Percentiles rank a stretch among this genome's conserved stretches.
These are phyloP conservation scores for Pseudonitzschia delicatissima DNA, from an alignment of 108 stramenopile species.

Conservation along the genomic window DNA sequence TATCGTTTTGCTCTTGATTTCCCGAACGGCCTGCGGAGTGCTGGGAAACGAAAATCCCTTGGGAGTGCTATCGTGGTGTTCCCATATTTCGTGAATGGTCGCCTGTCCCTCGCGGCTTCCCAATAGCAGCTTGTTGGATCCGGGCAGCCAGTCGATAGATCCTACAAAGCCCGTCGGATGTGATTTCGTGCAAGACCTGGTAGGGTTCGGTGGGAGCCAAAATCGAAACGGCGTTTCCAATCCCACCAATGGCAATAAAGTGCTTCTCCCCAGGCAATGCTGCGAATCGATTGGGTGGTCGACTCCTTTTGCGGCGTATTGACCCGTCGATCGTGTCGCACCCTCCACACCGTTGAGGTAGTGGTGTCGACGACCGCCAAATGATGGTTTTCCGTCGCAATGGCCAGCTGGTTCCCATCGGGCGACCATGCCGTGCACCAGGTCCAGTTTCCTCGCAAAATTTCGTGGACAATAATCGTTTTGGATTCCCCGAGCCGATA, in stretches of 20 bases:
- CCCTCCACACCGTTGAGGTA: slow-evolving; percentile 52
- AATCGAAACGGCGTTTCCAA: slow-evolving; percentile 67
- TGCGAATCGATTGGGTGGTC: slow-evolving; percentile 62
- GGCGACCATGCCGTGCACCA: slow-evolving; percentile 74
- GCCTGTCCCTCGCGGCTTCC: slow-evolving; percentile 59
- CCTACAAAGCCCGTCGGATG: slow-evolving; percentile 61
- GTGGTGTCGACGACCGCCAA: slow-evolving; percentile 57
- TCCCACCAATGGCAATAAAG: slow-evolving; percentile 72
- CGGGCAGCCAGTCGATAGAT: slow-evolving; percentile 49
- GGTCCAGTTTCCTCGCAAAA: slow-evolving; percentile 52
- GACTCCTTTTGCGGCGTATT: slow-evolving; percentile 24
- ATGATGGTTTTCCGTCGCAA: slow-evolving; percentile 73
- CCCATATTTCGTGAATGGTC: slow-evolving; percentile 45
- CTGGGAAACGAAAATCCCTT: neutral
- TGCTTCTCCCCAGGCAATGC: slow-evolving; percentile 64
- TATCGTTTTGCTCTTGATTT: slow-evolving; percentile 44
- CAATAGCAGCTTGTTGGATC: slow-evolving; percentile 57
- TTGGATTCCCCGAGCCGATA: slow-evolving; percentile 38
- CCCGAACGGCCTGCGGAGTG: neutral
- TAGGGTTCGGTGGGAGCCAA: slow-evolving; percentile 61
- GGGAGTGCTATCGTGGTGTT: slow-evolving; percentile 8
- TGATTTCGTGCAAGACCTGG: slow-evolving; percentile 49
- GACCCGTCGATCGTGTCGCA: slow-evolving; percentile 51
- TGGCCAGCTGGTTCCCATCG: slow-evolving; percentile 58
- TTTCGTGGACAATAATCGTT: slow-evolving; percentile 51